Conservation (phyloP, 2,329 filamentous ascomycete species). For the Colletotrichum tofieldiae region DNA sequence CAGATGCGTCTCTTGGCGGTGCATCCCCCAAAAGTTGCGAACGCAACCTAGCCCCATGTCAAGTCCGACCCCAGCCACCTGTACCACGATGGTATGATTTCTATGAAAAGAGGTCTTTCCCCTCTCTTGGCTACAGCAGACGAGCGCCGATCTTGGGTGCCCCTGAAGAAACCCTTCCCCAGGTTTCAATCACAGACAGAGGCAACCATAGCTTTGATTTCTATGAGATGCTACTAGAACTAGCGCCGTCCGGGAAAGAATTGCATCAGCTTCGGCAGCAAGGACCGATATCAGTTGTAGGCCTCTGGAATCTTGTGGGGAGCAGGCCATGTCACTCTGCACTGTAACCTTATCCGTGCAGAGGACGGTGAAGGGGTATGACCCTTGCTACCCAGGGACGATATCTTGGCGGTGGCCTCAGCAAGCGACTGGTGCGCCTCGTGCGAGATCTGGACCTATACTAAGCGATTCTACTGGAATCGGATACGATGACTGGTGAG, state of each 20-base stretch:
- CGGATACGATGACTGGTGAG: neutral
- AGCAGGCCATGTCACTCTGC: constrained; percentile 24
- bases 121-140: constrained; percentile 6
- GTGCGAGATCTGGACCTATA: constrained; percentile 8
- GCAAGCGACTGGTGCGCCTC: neutral
- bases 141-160: constrained; percentile 4
- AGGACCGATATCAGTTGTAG: neutral
- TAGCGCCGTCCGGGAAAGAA: neutral
- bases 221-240: neutral
- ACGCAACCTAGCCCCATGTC: neutral
- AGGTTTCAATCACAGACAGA: neutral
- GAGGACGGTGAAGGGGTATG: neutral
- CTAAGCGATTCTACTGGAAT: constrained; percentile 9
- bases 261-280: neutral
- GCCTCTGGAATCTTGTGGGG: neutral
- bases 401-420: neutral
- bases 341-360: neutral
- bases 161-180: neutral
- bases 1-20: constrained; percentile 11
- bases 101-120: neutral
- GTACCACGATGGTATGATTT: constrained; percentile 10
- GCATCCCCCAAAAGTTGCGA: neutral
- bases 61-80: neutral
- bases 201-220: neutral
- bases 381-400: neutral